Base-by-base conservation (phyloP, 1,139 yeast species). In the Pneumocystis carinii region DNA sequence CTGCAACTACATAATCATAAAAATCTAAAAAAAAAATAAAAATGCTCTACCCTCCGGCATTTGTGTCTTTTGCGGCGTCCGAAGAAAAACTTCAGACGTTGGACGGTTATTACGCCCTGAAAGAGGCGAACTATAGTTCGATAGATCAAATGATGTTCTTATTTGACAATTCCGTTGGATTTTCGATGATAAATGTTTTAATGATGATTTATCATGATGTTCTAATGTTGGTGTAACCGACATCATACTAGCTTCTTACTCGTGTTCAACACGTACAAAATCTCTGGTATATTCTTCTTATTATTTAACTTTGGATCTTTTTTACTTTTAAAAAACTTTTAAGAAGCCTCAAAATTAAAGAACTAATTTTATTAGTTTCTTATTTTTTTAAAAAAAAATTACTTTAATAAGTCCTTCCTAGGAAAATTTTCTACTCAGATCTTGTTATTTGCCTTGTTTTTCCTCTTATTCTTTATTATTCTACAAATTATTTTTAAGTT, bases 1-100 rank as follows among this genome's bases (percentile, higher is more conserved):
- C 63, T 65, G 64, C 62, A 65, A 66, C 65, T 62, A 36, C 10
- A 12, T 24, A 37, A 37, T 37, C 29, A 37, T 4, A 17, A 29
- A 10, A 37, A 10, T 14, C 19, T 19, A 5, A 27, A 10, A 19
- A 19, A 12, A 48, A 17, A 48, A 24, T 24, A 24, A 37, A 37
- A 27, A 39, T 19, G 4, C 10, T 19, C 14, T 24, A 39, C 59
- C 59, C 29, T 57, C 59, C 3, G 59, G 59, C n/a, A 39, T 57
- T 37, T 57, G 41, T 39, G 59, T 39, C 14, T 57, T 57, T 8
- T 37, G 42, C 27, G 59, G 59, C 10, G 59, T 39, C 6, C 42
- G 59, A 24, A 39, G 6, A 57, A 57, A 57, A 57, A 57, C 59
- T 14, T 57, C 59, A 19, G 59, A 57, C 5, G 59, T 57, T 8